These are phyloP conservation scores for Paraleonurus japonicus DNA, from an alignment of 257 asterid species.

Conservation along the genomic window DNA sequence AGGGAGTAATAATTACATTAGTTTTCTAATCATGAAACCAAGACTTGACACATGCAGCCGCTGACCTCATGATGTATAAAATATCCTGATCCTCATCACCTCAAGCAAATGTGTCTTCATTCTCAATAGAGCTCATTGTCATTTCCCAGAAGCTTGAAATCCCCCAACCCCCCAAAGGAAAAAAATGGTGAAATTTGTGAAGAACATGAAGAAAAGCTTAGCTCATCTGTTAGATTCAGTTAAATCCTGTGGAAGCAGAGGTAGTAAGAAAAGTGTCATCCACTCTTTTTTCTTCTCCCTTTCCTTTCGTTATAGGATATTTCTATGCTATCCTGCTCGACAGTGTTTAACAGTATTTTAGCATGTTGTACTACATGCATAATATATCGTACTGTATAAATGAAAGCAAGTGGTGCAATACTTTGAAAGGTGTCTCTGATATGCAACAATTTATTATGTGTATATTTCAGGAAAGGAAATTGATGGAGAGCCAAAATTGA, in stretches of 20 bases:
- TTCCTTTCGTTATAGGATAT: not conserved
- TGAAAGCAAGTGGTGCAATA: too few species aligned
- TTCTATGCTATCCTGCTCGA: too few species aligned
- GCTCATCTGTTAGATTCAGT: slow-evolving; percentile 19
- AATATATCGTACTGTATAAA: too few species aligned
- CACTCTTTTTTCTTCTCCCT: not conserved
- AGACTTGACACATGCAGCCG: not conserved
- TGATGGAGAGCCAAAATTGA: slow-evolving; percentile 8
- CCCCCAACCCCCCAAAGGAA: not conserved
- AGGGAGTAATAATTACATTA: not conserved
- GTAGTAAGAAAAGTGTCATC: not conserved
- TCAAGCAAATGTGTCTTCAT: too few species aligned
- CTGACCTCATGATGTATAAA: not conserved
- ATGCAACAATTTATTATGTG: too few species aligned
- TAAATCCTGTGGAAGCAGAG: slow-evolving; percentile 22
- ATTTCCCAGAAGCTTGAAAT: not conserved
- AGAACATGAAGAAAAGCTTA: slow-evolving; percentile 23
- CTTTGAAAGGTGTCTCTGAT: too few species aligned
- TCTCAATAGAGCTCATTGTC: not conserved
- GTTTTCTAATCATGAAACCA: not conserved
- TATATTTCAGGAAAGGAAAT: slow-evolving; percentile 14
- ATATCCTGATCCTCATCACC: too few species aligned
- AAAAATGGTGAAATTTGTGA: slow-evolving; percentile 18
- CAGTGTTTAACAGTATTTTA: too few species aligned
- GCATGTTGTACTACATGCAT: too few species aligned